Evolutionary conservation across 2,329 filamentous ascomycete species (phyloP).

Genomic region (Pyricularia grisea): DNA sequence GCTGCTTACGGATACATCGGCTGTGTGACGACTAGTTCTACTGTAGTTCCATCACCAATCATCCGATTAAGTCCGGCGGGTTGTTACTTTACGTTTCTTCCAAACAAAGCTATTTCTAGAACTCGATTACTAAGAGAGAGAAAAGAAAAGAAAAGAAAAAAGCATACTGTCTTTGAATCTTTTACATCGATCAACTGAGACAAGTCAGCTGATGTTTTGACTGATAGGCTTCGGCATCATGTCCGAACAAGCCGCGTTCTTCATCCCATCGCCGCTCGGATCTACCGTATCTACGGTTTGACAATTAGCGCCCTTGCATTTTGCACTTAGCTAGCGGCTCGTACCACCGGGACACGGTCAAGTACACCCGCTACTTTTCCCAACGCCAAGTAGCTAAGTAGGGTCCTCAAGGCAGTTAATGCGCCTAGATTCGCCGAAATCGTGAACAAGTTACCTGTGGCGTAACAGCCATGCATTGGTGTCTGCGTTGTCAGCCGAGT

Average conservation of each 20-base stretch:
- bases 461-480: not conserved
- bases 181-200: not conserved
- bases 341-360: not conserved
- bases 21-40: not conserved
- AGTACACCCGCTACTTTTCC: not conserved
- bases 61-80: not conserved
- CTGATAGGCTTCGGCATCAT: not conserved
- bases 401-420: not conserved
- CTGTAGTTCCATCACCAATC: not conserved
- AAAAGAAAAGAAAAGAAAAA: no score
- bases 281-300: not conserved
- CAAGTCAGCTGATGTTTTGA: no score
- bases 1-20: not conserved
- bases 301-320: not conserved
- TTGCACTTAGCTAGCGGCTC: not conserved
- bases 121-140: not conserved
- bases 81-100: not conserved
- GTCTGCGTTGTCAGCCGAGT: not conserved
- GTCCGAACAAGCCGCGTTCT: not conserved
- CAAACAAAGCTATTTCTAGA: not conserved
- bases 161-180: not conserved
- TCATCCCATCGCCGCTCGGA: not conserved
- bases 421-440: not conserved
- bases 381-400: not conserved
- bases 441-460: not conserved